Base-by-base conservation (phyloP, 2,329 filamentous ascomycete species). In the Mycogone perniciosa region DNA sequence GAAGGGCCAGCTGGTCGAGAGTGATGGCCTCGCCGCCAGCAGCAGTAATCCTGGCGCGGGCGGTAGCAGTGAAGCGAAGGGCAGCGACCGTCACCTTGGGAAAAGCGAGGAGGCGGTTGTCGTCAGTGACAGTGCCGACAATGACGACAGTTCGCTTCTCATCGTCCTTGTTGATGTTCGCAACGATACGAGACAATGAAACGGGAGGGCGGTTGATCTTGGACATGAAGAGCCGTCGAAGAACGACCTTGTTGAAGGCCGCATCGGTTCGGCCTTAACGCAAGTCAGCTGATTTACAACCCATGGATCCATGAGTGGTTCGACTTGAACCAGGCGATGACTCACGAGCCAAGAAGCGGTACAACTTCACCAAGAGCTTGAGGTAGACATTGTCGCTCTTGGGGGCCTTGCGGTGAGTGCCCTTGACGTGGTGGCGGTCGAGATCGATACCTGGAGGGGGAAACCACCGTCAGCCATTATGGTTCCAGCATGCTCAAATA, bases 341-440 rank as follows among this genome's bases (percentile, higher is more conserved):
- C 86, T 76, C 89, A 95, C 90, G 89, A 70, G 89, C 85, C 74
- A 96, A 79, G 84, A 96, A 96, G 81, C 89, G 88, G 82, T 96
- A 96, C 50, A 96, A 87, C 86, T 96, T 96, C 76, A 96, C 91
- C 73, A 97, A 81, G 72, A 96, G 84, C 83, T 92, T 92, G 66
- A 96, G 81, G 78, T 96, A 96, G 69, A 92, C 89, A 82, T 96
- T 96, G 80, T 95, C 88, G 80, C 88, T 95, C 88, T 96, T 96
- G 70, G 91, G 89, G 64, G 89, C 89, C 83, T 88, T 89, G 76
- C 90, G 89, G 82, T 96, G 90, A 62, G 81, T 84, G 71, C 69
- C 75, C 70, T 80, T 80, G 69, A 83, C 79, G 73, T 86, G 83
- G 75, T 86, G 82, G 64, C 76, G 75, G 73, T 84, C 76, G 67